phyloP scores from a whole-genome alignment of 257 asterid species.

The Osmanthus fragrans region DNA sequence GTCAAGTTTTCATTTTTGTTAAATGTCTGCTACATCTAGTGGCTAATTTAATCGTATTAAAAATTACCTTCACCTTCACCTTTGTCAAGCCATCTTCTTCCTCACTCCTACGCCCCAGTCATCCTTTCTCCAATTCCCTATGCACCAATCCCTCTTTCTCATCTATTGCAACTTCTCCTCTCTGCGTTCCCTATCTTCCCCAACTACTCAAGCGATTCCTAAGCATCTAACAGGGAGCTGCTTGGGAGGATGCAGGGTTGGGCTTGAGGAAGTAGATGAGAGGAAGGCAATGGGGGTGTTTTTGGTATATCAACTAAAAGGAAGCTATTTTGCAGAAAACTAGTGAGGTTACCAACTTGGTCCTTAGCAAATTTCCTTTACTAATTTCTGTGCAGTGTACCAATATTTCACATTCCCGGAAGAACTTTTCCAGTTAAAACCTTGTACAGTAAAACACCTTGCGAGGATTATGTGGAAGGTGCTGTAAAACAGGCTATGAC shows the following conservation, averaged over 20 bases:
- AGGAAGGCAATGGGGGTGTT: not conserved
- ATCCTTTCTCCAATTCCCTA: not conserved
- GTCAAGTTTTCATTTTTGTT: not conserved
- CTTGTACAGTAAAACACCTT: conserved; percentile 79
- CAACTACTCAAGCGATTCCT: not conserved
- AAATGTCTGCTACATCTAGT: too few species aligned
- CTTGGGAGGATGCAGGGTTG: not conserved
- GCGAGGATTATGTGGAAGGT: conserved; percentile 95
- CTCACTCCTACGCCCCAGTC: not conserved
- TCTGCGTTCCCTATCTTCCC: not conserved
- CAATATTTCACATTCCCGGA: conserved; percentile 94
- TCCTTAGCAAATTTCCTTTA: not conserved
- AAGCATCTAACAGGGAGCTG: not conserved
- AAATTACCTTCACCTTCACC: too few species aligned
- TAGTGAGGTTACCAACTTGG: not conserved
- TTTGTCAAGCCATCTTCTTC: too few species aligned
- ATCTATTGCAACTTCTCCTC: not conserved
- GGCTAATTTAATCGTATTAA: too few species aligned
- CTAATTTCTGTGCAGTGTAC: conserved; percentile 62
- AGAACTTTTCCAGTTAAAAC: conserved; percentile 87
- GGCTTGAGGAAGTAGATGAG: not conserved
- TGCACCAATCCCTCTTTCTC: not conserved
- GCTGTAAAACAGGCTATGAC: conserved; percentile 96
- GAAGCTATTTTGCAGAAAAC: not conserved
- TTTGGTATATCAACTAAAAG: not conserved